Percentiles rank a stretch among this genome's conserved stretches.
Conservation (phyloP, 139 green algal species). For the Pseudopediastrum boryanum region DNA sequence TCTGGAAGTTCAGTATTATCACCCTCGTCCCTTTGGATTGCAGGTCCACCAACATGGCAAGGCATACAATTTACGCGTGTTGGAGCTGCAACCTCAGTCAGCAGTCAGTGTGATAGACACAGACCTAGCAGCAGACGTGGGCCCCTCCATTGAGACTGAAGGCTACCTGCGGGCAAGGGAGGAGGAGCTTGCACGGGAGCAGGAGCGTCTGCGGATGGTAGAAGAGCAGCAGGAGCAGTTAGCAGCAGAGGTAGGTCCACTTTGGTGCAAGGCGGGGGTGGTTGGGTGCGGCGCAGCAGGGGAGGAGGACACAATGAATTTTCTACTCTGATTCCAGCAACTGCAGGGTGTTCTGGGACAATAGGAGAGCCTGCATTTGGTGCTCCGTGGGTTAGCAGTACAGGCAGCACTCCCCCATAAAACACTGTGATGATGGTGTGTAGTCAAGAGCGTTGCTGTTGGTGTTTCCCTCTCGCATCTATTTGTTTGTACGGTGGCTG, state of each 20-base stretch:
- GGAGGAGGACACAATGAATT: background rate
- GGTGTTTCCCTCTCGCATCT: too few species aligned
- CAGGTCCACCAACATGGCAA: slow-evolving; percentile 12
- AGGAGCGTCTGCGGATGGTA: slow-evolving; percentile 34
- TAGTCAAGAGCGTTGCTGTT: too few species aligned
- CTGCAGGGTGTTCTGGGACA: background rate
- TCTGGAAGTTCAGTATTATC: too few species aligned
- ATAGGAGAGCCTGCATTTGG: slow-evolving; percentile 22
- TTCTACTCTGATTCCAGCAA: background rate
- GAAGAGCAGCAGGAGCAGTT: slow-evolving; percentile 4
- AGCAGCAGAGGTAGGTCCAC: slow-evolving; percentile 19
- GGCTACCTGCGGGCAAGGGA: slow-evolving; percentile 34
- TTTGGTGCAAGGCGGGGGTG: background rate
- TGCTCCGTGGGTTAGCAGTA: background rate
- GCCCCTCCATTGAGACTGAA: slow-evolving; percentile 59
- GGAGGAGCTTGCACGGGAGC: slow-evolving; percentile 46
- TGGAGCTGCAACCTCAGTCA: slow-evolving; percentile 60
- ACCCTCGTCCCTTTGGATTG: background rate
- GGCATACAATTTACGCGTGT: slow-evolving; percentile 55
- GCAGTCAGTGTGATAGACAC: slow-evolving; percentile 73
- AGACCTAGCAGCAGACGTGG: slow-evolving; percentile 84
- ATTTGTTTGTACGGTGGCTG: too few species aligned
- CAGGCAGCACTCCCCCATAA: background rate
- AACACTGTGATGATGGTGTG: background rate
- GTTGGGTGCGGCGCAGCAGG: background rate